A percentile compares a stretch with the other conserved stretches of the same genome.
phyloP scores from a whole-genome alignment of 345 rosid species.

The Dipteronia sinensis region DNA sequence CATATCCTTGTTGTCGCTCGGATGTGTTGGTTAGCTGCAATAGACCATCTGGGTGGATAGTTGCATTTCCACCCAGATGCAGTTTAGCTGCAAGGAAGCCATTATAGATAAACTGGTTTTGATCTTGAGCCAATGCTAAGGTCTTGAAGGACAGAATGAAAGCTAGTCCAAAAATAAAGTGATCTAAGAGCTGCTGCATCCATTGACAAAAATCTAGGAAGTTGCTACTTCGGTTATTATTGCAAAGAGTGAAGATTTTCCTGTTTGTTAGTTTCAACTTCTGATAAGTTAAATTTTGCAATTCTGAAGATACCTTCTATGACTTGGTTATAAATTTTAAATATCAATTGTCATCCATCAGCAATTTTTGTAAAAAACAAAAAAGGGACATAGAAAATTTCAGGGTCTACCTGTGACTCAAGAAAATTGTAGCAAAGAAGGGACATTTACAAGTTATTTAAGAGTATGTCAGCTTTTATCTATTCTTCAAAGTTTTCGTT shows the following conservation, averaged over 20 bases:
- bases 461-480: no score
- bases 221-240: neutral
- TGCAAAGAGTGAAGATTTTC: neutral
- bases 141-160: slow-evolving; percentile 14
- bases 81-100: neutral
- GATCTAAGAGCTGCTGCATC: slow-evolving; percentile 37
- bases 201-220: slow-evolving; percentile 18
- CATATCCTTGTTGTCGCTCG: slow-evolving; percentile 22
- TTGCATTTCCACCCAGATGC: slow-evolving; percentile 19
- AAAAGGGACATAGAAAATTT: no score
- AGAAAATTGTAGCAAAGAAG: neutral
- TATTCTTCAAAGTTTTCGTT: no score
- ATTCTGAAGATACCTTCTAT: neutral
- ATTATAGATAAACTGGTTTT: neutral
- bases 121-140: slow-evolving; percentile 6
- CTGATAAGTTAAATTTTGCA: neutral
- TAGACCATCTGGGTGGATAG: slow-evolving; percentile 47
- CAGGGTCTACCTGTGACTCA: neutral
- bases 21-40: slow-evolving; percentile 59
- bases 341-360: neutral
- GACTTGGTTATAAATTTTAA: neutral
- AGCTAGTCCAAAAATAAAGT: slow-evolving; percentile 11
- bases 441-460: no score
- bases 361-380: neutral
- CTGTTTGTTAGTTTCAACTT: neutral